These are phyloP conservation scores for Cladosporium sp. DNA, from an alignment of 2,329 filamentous ascomycete genomes.

Conservation along the genomic window DNA sequence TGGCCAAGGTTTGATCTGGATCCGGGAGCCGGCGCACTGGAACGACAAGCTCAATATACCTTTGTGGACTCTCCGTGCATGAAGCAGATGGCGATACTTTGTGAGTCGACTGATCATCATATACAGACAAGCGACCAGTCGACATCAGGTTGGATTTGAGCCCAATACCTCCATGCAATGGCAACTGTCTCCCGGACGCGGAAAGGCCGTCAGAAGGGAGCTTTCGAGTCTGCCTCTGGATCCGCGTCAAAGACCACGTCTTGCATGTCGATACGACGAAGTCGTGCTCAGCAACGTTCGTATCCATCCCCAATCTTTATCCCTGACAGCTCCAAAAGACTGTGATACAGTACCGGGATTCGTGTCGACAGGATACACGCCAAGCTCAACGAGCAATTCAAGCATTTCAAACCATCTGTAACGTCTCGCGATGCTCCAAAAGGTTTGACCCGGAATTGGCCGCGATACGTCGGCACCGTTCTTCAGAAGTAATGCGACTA, in stretches of 20 bases:
- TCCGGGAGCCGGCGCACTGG: background rate
- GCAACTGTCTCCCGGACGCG: background rate
- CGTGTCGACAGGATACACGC: background rate
- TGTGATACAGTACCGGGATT: background rate
- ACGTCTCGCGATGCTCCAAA: background rate
- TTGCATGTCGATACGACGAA: background rate
- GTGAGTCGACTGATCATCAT: background rate
- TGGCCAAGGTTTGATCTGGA: background rate
- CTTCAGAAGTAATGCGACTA: too few species aligned
- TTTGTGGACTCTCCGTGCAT: background rate
- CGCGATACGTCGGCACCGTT: too few species aligned
- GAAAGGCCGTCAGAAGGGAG: background rate
- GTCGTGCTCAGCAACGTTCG: background rate
- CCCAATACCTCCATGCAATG: background rate
- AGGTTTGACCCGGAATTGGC: too few species aligned
- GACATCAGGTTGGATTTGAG: too few species aligned
- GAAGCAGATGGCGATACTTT: background rate
- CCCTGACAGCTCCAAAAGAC: background rate
- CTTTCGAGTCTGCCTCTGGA: background rate
- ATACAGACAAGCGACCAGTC: background rate
- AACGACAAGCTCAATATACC: background rate
- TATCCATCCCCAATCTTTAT: background rate
- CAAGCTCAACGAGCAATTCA: background rate
- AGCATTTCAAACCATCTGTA: background rate
- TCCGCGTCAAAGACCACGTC: background rate